A percentile compares a stretch with the other conserved stretches of the same genome.
phyloP scores from a whole-genome alignment of 164 flowering plant genomes.

The Hamamelis virginiana region DNA sequence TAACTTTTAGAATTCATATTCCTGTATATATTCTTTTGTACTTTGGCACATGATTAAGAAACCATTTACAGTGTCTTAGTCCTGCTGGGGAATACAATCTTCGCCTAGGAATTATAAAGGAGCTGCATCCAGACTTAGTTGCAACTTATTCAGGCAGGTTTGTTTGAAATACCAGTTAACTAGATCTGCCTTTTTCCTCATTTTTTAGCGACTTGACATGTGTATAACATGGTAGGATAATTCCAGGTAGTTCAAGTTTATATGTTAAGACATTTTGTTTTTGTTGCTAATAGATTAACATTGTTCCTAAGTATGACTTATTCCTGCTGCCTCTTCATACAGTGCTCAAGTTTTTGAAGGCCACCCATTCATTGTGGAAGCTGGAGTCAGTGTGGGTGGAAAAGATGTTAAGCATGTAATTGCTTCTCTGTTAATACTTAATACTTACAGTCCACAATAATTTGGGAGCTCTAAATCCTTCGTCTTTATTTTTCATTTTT shows the following conservation, averaged over 20 bases:
- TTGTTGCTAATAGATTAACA: not conserved
- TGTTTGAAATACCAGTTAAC: slow-evolving; percentile 10
- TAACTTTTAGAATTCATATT: slow-evolving; percentile 1
- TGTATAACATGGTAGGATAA: not conserved
- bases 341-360: slow-evolving; percentile 99
- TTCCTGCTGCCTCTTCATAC: slow-evolving; percentile 20
- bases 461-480: not conserved
- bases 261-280: not conserved
- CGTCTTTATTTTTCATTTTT: not conserved
- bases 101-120: slow-evolving; percentile 94
- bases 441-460: not conserved
- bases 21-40: not conserved
- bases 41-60: not conserved
- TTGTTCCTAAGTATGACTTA: slow-evolving; percentile 2
- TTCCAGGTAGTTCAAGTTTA: not conserved
- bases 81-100: slow-evolving; percentile 99
- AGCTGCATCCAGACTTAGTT: slow-evolving; percentile 97
- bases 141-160: slow-evolving; percentile 98
- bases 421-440: slow-evolving; percentile 10
- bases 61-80: slow-evolving; percentile 79
- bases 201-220: not conserved
- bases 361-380: slow-evolving; percentile 97
- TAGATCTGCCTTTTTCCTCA: slow-evolving; percentile 8
- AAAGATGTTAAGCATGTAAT: slow-evolving; percentile 97
- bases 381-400: slow-evolving; percentile 95